These are phyloP conservation scores for Rhizoclosmatium globosum DNA, from an alignment of 192 early-diverging fungal genomes.

Conservation along the genomic window DNA sequence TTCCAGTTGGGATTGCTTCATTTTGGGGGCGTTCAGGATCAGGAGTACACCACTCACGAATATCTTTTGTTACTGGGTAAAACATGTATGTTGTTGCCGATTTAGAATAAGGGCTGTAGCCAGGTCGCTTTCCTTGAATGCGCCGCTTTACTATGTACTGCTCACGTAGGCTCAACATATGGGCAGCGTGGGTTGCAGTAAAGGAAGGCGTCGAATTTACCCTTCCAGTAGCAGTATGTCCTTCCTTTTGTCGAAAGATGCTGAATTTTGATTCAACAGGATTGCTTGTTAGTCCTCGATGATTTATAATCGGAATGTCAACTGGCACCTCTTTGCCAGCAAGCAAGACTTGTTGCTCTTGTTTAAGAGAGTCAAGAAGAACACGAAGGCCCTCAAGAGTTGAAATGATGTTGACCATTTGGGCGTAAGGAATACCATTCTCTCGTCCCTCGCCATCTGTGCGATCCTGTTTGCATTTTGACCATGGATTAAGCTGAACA, in stretches of 20 bases:
- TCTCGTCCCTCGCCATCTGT: too few relatives aligned
- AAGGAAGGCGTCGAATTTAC: neutral
- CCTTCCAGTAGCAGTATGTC: neutral
- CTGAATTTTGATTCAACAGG: neutral
- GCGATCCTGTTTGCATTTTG: too few relatives aligned
- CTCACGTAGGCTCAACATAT: neutral
- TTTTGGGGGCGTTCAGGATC: too few relatives aligned
- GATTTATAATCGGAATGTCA: neutral
- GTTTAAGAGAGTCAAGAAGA: neutral
- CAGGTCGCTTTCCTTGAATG: too few relatives aligned
- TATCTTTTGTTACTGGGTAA: too few relatives aligned
- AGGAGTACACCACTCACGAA: too few relatives aligned
- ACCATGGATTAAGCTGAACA: neutral
- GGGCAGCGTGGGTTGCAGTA: neutral
- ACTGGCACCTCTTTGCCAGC: neutral
- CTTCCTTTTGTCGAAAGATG: neutral
- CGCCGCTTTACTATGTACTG: too few relatives aligned
- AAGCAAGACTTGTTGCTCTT: neutral
- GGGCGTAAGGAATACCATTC: neutral
- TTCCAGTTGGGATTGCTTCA: too few relatives aligned
- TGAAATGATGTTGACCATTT: neutral
- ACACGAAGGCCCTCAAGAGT: neutral
- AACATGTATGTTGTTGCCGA: too few relatives aligned
- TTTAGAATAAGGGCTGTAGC: too few relatives aligned
- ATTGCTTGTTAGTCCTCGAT: neutral